Conservation (phyloP, 2,329 filamentous ascomycete species). For the Botryotinia calthae region DNA sequence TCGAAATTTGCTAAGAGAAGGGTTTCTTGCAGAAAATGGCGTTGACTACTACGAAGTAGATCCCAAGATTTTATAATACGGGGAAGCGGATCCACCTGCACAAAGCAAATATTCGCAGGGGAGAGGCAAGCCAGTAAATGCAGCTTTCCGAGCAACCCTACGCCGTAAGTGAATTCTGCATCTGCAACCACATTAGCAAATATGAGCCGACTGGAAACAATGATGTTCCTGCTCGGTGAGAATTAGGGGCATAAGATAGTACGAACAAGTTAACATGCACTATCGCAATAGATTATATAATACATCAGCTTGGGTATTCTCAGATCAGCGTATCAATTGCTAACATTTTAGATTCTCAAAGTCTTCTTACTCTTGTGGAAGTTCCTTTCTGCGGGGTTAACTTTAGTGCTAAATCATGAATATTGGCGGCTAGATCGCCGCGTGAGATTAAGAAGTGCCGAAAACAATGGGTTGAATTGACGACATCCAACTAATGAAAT, state of each 20-base stretch:
- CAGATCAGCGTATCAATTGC: neutral
- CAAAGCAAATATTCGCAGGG: neutral
- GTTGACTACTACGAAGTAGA: neutral
- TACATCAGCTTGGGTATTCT: neutral
- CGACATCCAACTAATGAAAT: neutral
- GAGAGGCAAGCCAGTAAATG: neutral
- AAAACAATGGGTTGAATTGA: neutral
- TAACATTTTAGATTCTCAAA: neutral
- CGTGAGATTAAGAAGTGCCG: neutral
- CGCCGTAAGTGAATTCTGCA: neutral
- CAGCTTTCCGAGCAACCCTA: neutral
- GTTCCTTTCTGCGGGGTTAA: neutral
- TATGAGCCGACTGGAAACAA: neutral
- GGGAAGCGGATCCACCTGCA: neutral
- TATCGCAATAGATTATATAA: accelerated
- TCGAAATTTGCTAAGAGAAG: neutral
- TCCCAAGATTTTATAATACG: neutral
- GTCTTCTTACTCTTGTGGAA: neutral
- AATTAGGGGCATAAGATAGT: neutral
- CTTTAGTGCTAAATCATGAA: neutral
- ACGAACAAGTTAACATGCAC: neutral
- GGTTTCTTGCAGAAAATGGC: neutral
- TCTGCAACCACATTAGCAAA: neutral
- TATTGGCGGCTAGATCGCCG: neutral
- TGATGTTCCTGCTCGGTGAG: neutral